These are phyloP conservation scores for Lizanozyma gosingica DNA, from an alignment of 1,139 yeast species.

Conservation along the genomic window DNA sequence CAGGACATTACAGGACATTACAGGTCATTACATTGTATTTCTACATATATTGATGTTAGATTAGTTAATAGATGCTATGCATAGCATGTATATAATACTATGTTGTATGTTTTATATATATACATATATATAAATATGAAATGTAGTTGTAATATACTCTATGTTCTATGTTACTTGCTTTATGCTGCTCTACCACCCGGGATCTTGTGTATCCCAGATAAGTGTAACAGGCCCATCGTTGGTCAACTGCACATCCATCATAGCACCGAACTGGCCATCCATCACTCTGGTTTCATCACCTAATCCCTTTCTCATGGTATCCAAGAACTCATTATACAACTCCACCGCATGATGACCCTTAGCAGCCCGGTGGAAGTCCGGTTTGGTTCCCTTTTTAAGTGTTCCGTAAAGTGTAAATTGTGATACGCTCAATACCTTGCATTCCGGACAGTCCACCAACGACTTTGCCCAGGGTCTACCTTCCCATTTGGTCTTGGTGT, in stretches of 20 bases:
- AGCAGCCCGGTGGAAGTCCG: conserved; percentile 87
- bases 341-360: conserved; percentile 66
- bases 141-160: not conserved
- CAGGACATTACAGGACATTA: no score
- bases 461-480: conserved; percentile 34
- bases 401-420: conserved; percentile 86
- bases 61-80: no score
- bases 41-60: no score
- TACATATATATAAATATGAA: not conserved
- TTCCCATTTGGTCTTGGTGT: conserved; percentile 50
- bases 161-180: no score
- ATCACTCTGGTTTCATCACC: conserved; percentile 57
- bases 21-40: no score
- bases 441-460: conserved; percentile 42
- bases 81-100: no score
- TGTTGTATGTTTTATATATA: not conserved
- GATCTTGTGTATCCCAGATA: conserved; percentile 53
- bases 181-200: no score
- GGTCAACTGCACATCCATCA: conserved; percentile 86
- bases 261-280: conserved; percentile 90
- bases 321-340: conserved; percentile 57
- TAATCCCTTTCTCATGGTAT: conserved; percentile 37
- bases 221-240: conserved; percentile 85
- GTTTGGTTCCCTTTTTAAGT: conserved; percentile 83
- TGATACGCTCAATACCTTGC: conserved; percentile 46